These are phyloP conservation scores for Pseudoperonospora humuli DNA, from an alignment of 352 stramenopile species.

Conservation along the genomic window DNA sequence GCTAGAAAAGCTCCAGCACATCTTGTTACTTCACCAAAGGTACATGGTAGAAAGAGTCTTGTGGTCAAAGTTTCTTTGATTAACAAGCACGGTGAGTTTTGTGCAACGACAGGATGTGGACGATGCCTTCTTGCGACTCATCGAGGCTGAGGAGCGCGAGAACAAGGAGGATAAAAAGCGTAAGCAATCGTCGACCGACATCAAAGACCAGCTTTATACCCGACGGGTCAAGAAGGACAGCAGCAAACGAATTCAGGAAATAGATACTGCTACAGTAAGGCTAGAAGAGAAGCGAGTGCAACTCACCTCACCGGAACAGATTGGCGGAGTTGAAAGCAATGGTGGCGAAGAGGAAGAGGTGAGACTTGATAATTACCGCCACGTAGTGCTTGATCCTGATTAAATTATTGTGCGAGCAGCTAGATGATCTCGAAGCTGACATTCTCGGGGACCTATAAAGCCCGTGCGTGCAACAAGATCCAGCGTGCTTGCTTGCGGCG, in stretches of 20 bases:
- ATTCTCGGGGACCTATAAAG: conserved; percentile 55
- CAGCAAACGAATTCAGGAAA: conserved; percentile 15
- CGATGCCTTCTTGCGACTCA: conserved; percentile 66
- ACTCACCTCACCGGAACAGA: conserved; percentile 4
- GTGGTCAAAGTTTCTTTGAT: not conserved
- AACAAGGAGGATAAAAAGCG: conserved; percentile 49
- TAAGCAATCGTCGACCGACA: conserved; percentile 34
- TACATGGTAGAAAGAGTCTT: conserved; percentile 2
- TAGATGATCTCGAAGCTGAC: conserved; percentile 72
- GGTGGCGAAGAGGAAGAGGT: conserved; percentile 35
- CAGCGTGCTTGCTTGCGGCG: not conserved
- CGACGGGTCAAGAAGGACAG: conserved; percentile 31
- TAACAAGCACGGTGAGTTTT: conserved; percentile 2
- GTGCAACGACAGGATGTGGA: conserved; percentile 46
- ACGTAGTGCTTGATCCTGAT: not conserved
- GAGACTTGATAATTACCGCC: conserved; percentile 12
- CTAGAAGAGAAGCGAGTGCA: conserved; percentile 21
- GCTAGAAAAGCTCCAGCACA: conserved; percentile 15
- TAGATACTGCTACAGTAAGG: conserved; percentile 1
- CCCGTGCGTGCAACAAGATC: not conserved
- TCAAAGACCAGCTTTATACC: conserved; percentile 54
- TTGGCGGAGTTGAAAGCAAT: conserved; percentile 15
- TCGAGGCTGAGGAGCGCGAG: conserved; percentile 70
- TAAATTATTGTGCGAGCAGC: conserved; percentile 18
- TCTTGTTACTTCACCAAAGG: conserved; percentile 19